Percentiles rank a stretch among this genome's conserved stretches.
phyloP scores from a whole-genome alignment of 2,329 filamentous ascomycete genomes.

The Pseudocercospora macadamiae region DNA sequence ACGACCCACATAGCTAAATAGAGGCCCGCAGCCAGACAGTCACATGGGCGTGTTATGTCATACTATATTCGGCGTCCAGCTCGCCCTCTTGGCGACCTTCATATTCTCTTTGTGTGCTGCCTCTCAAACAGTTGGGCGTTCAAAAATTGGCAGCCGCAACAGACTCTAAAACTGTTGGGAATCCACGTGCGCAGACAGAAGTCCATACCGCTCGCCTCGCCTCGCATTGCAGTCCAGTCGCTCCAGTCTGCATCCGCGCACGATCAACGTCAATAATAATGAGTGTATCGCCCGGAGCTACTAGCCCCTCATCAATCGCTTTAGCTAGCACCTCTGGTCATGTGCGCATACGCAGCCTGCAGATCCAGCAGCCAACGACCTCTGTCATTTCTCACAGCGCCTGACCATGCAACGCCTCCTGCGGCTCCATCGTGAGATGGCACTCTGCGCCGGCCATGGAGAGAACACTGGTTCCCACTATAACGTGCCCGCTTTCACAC shows the following conservation, averaged over 20 bases:
- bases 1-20: not conserved
- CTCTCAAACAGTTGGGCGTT: not conserved
- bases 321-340: constrained; percentile 1
- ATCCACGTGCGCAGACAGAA: not conserved
- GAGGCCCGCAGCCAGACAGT: not conserved
- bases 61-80: not conserved
- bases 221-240: too few relatives aligned
- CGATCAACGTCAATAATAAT: not conserved
- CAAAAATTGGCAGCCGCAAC: not conserved
- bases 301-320: constrained; percentile 6
- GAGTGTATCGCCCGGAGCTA: not conserved
- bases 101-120: constrained; percentile 4
- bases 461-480: not conserved
- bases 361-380: constrained; percentile 4
- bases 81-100: not conserved
- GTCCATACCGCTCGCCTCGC: not conserved
- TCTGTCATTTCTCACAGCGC: constrained; percentile 7
- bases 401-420: constrained; percentile 4
- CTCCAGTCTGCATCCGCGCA: too few relatives aligned
- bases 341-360: constrained; percentile 10
- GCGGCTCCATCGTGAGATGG: not conserved
- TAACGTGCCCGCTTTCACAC: not conserved
- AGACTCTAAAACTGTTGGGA: not conserved
- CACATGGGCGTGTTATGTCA: constrained; percentile 7
- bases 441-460: not conserved